Evolutionary conservation across 2,329 filamentous ascomycete species (phyloP), one percentile per base, ranked within the genome.

Genomic region (Alternaria conjuncta): DNA sequence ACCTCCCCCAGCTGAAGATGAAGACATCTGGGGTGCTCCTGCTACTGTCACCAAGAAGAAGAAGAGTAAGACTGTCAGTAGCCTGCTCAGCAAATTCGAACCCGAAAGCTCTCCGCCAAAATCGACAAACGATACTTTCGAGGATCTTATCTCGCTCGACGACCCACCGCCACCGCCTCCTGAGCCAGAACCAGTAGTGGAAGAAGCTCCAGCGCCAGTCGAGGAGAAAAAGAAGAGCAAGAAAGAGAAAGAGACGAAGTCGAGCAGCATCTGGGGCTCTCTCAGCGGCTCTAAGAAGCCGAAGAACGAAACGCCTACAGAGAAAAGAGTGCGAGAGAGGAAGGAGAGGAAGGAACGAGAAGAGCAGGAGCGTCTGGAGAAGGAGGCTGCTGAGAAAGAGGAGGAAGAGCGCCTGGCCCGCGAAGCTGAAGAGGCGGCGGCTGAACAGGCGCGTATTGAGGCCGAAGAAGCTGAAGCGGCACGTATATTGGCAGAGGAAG

Each of bases 321-420:
- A 84, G 61, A 84, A 81, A 65, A 68, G 61, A 55, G 61, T 58
- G 28, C 65, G 70, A n/a, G 72, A 74, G 54, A 70, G 71, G 60
- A 72, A 71, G 26, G 72, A 76, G 49, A 71, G 67, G 57, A 71
- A 74, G 51, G 74, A 79, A n/a, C 66, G 67, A n/a, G 71, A 70
- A 53, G 69, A 70, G 45, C 63, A 67, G 28, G 71, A 71, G 49
- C 64, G 64, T 21, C 30, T 70, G 12, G 68, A 81, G 63, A 79
- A 78, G 54, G 75, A 75, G 43, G 83, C 82, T 64, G 80, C 82
- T 32, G 82, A 81, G 41, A 83, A 85, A 65, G 78, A 71, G 53
- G 68, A 74, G 56, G 65, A 71, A 18, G 71, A 72, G 30, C 68
- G 68, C 7, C 46, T 74, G 15, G 68, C 66, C 10, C 65, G 63